phyloP scores from a whole-genome alignment of 1,284 basidiomycete genomes.

The Flammula alnicola region DNA sequence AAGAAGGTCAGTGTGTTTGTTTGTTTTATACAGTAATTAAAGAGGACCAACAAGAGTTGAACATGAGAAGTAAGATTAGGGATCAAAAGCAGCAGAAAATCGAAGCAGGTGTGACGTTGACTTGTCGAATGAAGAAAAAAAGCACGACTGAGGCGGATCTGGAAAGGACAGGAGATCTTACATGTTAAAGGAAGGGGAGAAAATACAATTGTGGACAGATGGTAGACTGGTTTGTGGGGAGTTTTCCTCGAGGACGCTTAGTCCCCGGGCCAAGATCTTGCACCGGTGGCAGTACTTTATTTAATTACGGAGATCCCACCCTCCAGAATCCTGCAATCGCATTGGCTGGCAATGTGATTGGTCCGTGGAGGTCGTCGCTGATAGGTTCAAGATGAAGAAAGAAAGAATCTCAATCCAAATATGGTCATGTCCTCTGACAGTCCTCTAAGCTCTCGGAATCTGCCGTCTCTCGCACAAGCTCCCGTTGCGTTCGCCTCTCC shows the following conservation, averaged over 20 bases:
- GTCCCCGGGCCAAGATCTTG: constrained; percentile 38
- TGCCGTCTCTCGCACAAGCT: constrained; percentile 14
- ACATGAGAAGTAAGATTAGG: constrained; percentile 31
- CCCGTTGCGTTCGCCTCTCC: constrained; percentile 8
- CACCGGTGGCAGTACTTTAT: constrained; percentile 33
- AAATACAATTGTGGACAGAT: constrained; percentile 20
- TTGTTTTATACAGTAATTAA: constrained; percentile 40
- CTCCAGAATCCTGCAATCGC: constrained; percentile 21
- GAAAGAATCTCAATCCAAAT: constrained; percentile 10
- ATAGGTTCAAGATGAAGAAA: constrained; percentile 17
- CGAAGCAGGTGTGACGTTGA: constrained; percentile 33
- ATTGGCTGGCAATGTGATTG: constrained; percentile 22
- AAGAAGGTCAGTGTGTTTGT: constrained; percentile 20
- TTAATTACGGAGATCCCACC: constrained; percentile 30
- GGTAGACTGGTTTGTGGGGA: constrained; percentile 18
- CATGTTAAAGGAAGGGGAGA: constrained; percentile 31
- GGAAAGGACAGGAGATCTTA: constrained; percentile 43
- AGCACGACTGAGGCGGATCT: constrained; percentile 45
- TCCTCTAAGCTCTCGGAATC: no score
- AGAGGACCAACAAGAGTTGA: constrained; percentile 25
- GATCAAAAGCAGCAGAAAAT: constrained; percentile 28
- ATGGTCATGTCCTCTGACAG: constrained; percentile 9
- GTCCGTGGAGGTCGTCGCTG: constrained; percentile 12
- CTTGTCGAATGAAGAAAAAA: constrained; percentile 34
- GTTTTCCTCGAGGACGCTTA: constrained; percentile 35